Evolutionary conservation across 2,329 filamentous ascomycete genomes (phyloP).

Genomic region (Ophiosphaerella korrae): DNA sequence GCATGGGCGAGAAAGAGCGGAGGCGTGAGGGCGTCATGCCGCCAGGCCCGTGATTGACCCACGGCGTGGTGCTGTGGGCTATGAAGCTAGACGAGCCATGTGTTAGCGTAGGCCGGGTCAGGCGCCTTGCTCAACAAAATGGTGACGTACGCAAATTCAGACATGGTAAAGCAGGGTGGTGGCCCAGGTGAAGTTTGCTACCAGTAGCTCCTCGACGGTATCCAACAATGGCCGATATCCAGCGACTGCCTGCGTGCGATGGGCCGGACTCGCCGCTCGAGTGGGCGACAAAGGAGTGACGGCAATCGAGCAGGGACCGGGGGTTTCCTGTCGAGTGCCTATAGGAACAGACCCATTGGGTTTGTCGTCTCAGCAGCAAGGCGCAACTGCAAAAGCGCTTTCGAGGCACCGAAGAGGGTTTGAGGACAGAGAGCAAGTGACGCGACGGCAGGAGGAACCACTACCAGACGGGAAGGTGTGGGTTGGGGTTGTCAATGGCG

Average conservation of each 20-base stretch:
- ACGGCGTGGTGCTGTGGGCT: slow-evolving; percentile 40
- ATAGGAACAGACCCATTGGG: slow-evolving; percentile 12
- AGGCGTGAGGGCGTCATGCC: slow-evolving; percentile 44
- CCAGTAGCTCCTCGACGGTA: slow-evolving; percentile 6
- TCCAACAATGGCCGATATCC: slow-evolving; percentile 9
- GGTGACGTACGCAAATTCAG: slow-evolving; percentile 32
- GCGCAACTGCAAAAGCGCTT: background rate
- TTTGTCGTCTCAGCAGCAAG: background rate
- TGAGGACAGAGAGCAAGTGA: background rate
- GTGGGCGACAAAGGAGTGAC: slow-evolving; percentile 43
- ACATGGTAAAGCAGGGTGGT: slow-evolving; percentile 15
- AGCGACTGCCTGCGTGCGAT: slow-evolving; percentile 3
- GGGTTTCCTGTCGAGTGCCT: slow-evolving; percentile 6
- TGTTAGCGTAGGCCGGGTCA: background rate
- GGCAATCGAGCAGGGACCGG: slow-evolving; percentile 25
- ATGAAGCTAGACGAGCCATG: slow-evolving; percentile 34
- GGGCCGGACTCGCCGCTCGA: slow-evolving; percentile 7
- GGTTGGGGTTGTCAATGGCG: background rate
- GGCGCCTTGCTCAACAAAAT: slow-evolving; percentile 10
- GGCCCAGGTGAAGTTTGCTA: slow-evolving; percentile 3
- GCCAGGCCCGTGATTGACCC: slow-evolving; percentile 39
- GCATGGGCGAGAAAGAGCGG: slow-evolving; percentile 43
- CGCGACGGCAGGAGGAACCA: background rate
- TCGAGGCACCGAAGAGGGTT: background rate
- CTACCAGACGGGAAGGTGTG: slow-evolving; percentile 15